These are phyloP conservation scores for Scopulariopsis brevicaulis DNA, from an alignment of 2,329 filamentous ascomycete genomes.

Conservation along the genomic window DNA sequence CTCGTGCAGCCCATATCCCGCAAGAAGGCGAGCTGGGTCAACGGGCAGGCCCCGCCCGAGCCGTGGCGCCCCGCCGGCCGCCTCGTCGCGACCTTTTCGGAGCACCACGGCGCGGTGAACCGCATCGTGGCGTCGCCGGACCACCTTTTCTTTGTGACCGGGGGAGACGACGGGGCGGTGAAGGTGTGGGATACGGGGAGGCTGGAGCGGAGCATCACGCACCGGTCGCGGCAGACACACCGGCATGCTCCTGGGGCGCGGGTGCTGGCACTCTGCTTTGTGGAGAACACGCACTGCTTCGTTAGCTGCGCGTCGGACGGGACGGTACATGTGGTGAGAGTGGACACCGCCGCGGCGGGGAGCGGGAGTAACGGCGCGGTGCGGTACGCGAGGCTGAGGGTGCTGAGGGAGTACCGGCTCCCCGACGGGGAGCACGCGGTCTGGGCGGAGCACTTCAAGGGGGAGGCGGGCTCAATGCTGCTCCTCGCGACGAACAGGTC, in stretches of 20 bases:
- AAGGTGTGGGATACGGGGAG: slow-evolving; percentile 89
- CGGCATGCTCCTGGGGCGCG: slow-evolving; percentile 59
- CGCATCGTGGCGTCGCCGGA: slow-evolving; percentile 76
- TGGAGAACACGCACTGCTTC: slow-evolving; percentile 91
- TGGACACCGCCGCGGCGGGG: slow-evolving; percentile 37
- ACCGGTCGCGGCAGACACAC: slow-evolving; percentile 79
- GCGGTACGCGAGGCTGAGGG: slow-evolving; percentile 66
- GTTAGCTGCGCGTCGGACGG: slow-evolving; percentile 85
- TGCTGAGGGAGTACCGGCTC: slow-evolving; percentile 74
- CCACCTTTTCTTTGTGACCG: slow-evolving; percentile 89
- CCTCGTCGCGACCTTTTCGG: slow-evolving; percentile 77
- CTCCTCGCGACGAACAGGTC: slow-evolving; percentile 80
- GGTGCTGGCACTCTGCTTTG: slow-evolving; percentile 76
- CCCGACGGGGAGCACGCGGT: slow-evolving; percentile 64
- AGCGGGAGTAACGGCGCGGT: slow-evolving; percentile 28
- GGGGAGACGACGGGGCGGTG: slow-evolving; percentile 79
- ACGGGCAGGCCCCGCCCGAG: slow-evolving; percentile 30
- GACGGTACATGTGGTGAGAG: slow-evolving; percentile 78
- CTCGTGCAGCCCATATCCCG: slow-evolving; percentile 59
- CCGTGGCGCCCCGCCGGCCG: slow-evolving; percentile 74
- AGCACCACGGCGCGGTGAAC: slow-evolving; percentile 75
- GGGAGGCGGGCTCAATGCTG: slow-evolving; percentile 71
- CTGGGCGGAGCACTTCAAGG: slow-evolving; percentile 86
- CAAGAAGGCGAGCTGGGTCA: slow-evolving; percentile 36
- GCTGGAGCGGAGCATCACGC: slow-evolving; percentile 81